Evolutionary conservation across 2,329 filamentous ascomycete genomes (phyloP).

Genomic region (Nothopassalora personata): DNA sequence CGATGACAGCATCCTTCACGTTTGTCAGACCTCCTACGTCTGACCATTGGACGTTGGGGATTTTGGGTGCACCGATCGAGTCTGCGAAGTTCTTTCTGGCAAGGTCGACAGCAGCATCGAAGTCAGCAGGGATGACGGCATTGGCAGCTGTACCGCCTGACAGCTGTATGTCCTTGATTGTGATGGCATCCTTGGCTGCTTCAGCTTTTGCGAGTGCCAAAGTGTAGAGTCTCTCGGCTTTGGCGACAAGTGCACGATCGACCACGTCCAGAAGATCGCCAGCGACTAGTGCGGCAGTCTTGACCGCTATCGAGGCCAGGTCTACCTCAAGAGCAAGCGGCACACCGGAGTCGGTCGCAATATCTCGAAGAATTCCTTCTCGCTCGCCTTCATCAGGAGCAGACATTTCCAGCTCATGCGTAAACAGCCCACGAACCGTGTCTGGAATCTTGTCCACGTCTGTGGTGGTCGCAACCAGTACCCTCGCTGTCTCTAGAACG

Average conservation of each 20-base stretch:
- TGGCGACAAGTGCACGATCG: constrained; percentile 76
- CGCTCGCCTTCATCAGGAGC: constrained; percentile 90
- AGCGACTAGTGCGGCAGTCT: constrained; percentile 91
- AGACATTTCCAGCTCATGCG: constrained; percentile 88
- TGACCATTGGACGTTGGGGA: constrained; percentile 93
- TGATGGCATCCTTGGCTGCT: constrained; percentile 34
- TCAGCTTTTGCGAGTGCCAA: constrained; percentile 52
- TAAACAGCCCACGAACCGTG: constrained; percentile 83
- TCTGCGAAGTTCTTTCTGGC: constrained; percentile 98
- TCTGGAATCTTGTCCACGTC: constrained; percentile 93
- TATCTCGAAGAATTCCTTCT: constrained; percentile 76
- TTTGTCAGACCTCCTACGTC: constrained; percentile 90
- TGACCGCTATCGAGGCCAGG: constrained; percentile 77
- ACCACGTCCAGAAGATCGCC: constrained; percentile 89
- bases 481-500: constrained; percentile 70
- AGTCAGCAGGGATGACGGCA: constrained; percentile 75
- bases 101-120: constrained; percentile 88
- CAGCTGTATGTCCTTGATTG: constrained; percentile 76
- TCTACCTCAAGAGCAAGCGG: constrained; percentile 79
- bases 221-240: constrained; percentile 66
- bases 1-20: constrained; percentile 94
- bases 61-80: constrained; percentile 94
- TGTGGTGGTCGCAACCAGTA: constrained; percentile 88
- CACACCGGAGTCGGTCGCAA: constrained; percentile 70
- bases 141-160: constrained; percentile 75